Percentiles rank a stretch among this genome's conserved stretches.
Evolutionary conservation across 371 early-diverging fungal genomes (phyloP).

Genomic region (Blyttiomyces sp.): DNA sequence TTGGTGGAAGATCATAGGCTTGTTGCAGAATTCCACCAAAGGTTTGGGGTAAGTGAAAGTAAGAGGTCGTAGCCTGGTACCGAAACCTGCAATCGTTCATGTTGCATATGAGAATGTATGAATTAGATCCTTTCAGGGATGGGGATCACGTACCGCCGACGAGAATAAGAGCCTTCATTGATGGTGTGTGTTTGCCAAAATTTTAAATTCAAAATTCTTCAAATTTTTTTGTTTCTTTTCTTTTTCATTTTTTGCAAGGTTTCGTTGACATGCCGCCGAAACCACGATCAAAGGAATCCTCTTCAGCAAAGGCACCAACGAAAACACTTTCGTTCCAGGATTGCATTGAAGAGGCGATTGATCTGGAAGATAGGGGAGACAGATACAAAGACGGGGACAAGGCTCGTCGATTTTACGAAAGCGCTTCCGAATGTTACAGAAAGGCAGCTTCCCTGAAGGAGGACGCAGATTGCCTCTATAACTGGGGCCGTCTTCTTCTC

Average conservation of each 20-base stretch:
- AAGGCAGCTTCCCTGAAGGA: constrained; percentile 57
- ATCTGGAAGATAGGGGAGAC: too few species aligned
- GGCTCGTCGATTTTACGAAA: constrained; percentile 62
- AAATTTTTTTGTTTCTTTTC: too few species aligned
- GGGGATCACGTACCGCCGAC: constrained; percentile 38
- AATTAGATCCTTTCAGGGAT: background rate
- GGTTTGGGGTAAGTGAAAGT: constrained; percentile 99
- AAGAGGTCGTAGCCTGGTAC: constrained; percentile 98
- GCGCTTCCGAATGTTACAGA: constrained; percentile 61
- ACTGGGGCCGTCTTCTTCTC: constrained; percentile 67
- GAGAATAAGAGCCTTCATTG: constrained; percentile 54
- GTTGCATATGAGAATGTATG: background rate
- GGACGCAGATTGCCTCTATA: constrained; percentile 65
- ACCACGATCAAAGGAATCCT: too few species aligned
- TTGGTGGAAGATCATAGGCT: constrained; percentile 98
- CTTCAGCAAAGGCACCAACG: too few species aligned
- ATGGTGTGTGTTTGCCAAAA: background rate
- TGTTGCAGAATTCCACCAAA: constrained; percentile 97
- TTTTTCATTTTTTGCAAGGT: too few species aligned
- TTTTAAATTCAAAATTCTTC: background rate
- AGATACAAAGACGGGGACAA: constrained; percentile 65
- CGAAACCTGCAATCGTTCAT: constrained; percentile 73
- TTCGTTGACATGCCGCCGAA: too few species aligned
- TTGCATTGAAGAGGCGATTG: too few species aligned
- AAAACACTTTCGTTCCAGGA: too few species aligned